Percentiles rank a stretch among this genome's conserved stretches.
These are phyloP conservation scores for Ogataea kodamae DNA, from an alignment of 805 yeast genomes.

Conservation along the genomic window DNA sequence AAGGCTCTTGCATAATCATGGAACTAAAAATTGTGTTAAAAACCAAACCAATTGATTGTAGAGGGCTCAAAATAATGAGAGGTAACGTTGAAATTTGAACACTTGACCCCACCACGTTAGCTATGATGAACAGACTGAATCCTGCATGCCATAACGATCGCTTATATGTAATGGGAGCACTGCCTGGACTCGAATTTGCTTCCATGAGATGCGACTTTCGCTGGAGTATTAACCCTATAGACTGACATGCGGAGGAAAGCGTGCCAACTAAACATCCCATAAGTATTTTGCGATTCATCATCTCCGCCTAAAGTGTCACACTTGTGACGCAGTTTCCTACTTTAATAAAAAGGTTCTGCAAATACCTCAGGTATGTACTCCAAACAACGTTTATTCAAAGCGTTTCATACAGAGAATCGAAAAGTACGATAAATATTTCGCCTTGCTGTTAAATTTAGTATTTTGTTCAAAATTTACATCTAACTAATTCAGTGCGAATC, in stretches of 20 bases:
- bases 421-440: no score
- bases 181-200: constrained; percentile 16
- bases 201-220: constrained; percentile 65
- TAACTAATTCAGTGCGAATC: no score
- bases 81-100: constrained; percentile 85
- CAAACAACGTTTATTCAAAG: no score
- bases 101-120: constrained; percentile 76
- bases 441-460: no score
- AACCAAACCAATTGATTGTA: constrained; percentile 85
- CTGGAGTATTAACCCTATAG: constrained; percentile 78
- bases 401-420: no score
- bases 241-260: constrained; percentile 72
- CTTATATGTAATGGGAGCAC: constrained; percentile 36
- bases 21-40: constrained; percentile 77
- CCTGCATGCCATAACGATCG: constrained; percentile 75
- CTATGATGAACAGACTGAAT: constrained; percentile 60
- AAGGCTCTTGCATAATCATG: constrained; percentile 62
- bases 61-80: constrained; percentile 70
- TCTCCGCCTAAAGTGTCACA: no score
- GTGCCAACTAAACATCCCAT: constrained; percentile 71
- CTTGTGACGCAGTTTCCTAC: no score
- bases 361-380: no score
- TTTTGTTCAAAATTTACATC: no score
- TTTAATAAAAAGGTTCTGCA: no score
- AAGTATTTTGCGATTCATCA: constrained; percentile 36